Conservation (phyloP, 2,329 filamentous ascomycete genomes). For the Cladosporium sp. region DNA sequence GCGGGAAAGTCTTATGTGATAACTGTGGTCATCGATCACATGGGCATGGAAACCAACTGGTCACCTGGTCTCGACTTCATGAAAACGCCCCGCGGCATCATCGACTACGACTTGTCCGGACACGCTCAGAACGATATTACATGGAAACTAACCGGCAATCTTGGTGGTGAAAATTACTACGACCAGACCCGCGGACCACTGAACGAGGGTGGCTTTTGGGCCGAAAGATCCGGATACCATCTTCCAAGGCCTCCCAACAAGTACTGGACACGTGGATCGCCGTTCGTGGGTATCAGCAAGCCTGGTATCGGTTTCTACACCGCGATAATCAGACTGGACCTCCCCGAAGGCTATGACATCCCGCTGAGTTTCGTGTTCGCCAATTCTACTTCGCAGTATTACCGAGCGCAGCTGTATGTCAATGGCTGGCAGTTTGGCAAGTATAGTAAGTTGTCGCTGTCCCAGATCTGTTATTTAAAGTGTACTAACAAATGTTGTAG, state of each 20-base stretch:
- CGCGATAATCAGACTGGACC: slow-evolving; percentile 56
- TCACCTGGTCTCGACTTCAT: slow-evolving; percentile 59
- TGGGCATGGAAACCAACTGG: slow-evolving; percentile 70
- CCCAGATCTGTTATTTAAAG: too few relatives aligned
- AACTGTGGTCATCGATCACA: slow-evolving; percentile 73
- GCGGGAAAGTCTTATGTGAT: slow-evolving; percentile 60
- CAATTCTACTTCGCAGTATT: slow-evolving; percentile 39
- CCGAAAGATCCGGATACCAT: slow-evolving; percentile 66
- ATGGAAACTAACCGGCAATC: slow-evolving; percentile 71
- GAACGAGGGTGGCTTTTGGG: slow-evolving; percentile 67
- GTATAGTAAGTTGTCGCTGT: slow-evolving; percentile 40
- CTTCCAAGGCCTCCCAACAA: slow-evolving; percentile 55
- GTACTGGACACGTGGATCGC: slow-evolving; percentile 44
- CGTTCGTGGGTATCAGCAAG: slow-evolving; percentile 48
- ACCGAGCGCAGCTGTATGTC: slow-evolving; percentile 67
- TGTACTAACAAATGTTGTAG: slow-evolving; percentile 18
- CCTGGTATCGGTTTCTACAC: slow-evolving; percentile 63
- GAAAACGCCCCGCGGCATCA: slow-evolving; percentile 64
- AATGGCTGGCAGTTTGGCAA: slow-evolving; percentile 77
- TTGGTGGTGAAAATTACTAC: slow-evolving; percentile 64
- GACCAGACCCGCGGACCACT: slow-evolving; percentile 64
- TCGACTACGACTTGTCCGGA: slow-evolving; percentile 60
- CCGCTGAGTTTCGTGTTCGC: slow-evolving; percentile 62
- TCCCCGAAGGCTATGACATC: slow-evolving; percentile 61
- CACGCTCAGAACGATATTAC: slow-evolving; percentile 50